Percentiles rank a stretch among this genome's conserved stretches.
Evolutionary conservation across 805 yeast species (phyloP).

Genomic region (Ogataea thermomethanolica): DNA sequence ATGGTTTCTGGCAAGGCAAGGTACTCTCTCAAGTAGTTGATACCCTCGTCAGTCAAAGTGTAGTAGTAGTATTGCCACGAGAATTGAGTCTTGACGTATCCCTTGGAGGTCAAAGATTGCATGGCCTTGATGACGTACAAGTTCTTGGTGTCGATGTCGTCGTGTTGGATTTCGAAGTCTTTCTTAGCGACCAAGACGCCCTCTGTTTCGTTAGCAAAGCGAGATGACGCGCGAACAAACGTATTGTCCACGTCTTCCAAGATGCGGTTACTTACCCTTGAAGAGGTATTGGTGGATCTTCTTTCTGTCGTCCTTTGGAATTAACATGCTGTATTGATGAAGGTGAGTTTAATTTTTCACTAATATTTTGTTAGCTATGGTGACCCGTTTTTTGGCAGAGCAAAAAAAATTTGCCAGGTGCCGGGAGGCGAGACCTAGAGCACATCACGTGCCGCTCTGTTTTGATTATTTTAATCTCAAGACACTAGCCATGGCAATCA

Average conservation of each 20-base stretch:
- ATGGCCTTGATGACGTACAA: conserved; percentile 97
- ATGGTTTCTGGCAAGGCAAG: conserved; percentile 98
- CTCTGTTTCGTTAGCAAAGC: conserved; percentile 49
- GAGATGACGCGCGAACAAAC: not conserved
- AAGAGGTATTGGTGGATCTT: conserved; percentile 98
- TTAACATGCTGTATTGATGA: conserved; percentile 69
- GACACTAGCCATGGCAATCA: conserved; percentile 5
- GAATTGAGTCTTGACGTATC: conserved; percentile 99
- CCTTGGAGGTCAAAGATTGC: conserved; percentile 98
- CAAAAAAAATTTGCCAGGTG: conserved; percentile 12
- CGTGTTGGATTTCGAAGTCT: conserved; percentile 98
- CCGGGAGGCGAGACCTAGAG: conserved; percentile 5
- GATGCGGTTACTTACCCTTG: conserved; percentile 72
- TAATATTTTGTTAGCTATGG: conserved; percentile 8
- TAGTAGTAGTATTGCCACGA: conserved; percentile 99
- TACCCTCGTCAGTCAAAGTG: conserved; percentile 99
- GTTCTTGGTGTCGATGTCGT: conserved; percentile 97
- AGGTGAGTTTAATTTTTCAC: conserved; percentile 12
- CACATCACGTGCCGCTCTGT: conserved; percentile 12
- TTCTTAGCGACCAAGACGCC: conserved; percentile 99
- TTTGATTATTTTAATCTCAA: not conserved
- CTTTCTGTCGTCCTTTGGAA: conserved; percentile 99
- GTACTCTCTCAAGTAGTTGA: conserved; percentile 96
- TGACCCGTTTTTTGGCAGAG: conserved; percentile 11
- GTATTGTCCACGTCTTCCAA: not conserved